phyloP scores from a whole-genome alignment of 257 asterid species.

The Cruciata laevipes region DNA sequence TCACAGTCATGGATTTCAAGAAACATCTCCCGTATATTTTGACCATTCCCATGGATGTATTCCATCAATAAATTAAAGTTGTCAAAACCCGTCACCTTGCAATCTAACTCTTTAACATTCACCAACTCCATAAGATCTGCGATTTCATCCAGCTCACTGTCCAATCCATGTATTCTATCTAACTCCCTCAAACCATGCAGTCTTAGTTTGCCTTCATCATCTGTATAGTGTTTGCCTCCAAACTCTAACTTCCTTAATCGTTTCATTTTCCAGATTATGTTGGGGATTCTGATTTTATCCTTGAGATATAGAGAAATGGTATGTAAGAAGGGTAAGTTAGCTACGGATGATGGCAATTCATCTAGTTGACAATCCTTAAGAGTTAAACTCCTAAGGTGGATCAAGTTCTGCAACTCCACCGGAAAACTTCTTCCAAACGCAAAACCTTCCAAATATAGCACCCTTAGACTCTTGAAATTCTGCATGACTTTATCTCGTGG shows the following conservation, averaged over 20 bases:
- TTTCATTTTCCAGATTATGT: too few relatives aligned
- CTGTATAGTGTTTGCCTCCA: neutral
- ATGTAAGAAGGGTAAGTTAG: conserved; percentile 1
- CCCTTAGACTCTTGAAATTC: neutral
- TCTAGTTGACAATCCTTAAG: neutral
- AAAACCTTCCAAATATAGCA: neutral
- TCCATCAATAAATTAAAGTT: too few relatives aligned
- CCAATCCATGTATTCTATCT: neutral
- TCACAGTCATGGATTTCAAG: neutral
- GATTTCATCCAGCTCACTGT: neutral
- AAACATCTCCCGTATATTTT: neutral
- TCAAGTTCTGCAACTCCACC: too few relatives aligned
- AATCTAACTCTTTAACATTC: neutral
- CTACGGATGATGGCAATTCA: conserved; percentile 5
- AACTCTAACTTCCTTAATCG: too few relatives aligned
- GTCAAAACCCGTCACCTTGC: too few relatives aligned
- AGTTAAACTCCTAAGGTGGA: conserved; percentile 6
- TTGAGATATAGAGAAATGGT: neutral
- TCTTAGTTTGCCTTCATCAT: neutral
- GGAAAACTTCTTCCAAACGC: too few relatives aligned
- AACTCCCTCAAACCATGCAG: neutral
- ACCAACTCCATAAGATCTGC: neutral
- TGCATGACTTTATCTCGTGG: neutral
- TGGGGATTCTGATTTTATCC: neutral
- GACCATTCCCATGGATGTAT: too few relatives aligned